Conservation (phyloP, 164 flowering plant genomes). For the Vitis rotundifolia region DNA sequence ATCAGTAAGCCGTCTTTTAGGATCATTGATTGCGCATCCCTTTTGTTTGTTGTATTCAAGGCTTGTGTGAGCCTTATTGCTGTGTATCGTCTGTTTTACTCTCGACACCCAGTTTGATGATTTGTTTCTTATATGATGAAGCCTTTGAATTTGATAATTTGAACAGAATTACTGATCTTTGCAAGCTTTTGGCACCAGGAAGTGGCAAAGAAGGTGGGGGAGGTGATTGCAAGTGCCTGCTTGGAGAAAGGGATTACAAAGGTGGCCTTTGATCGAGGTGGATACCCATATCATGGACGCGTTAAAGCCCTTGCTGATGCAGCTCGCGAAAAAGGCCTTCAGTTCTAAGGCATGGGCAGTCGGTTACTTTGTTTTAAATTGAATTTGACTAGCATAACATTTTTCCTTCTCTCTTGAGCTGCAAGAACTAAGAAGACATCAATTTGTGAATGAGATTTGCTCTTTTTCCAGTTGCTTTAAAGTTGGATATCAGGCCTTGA, state of each 20-base stretch:
- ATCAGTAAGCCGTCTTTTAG: no score
- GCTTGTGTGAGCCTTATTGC: not conserved
- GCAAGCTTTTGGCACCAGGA: conserved; percentile 52
- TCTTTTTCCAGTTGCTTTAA: not conserved
- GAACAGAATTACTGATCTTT: conserved; percentile 2
- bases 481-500: not conserved
- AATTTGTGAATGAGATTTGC: not conserved
- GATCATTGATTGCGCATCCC: not conserved
- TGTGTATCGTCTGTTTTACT: not conserved
- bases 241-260: conserved; percentile 87
- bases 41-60: not conserved
- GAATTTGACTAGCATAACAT: not conserved
- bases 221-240: conserved; percentile 83
- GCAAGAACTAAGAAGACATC: not conserved
- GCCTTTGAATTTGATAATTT: not conserved
- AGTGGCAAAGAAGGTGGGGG: conserved; percentile 87
- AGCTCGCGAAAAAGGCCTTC: conserved; percentile 91
- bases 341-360: conserved; percentile 41
- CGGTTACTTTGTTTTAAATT: conserved; percentile 7
- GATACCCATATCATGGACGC: conserved; percentile 94
- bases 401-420: not conserved
- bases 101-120: not conserved
- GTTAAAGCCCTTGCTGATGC: conserved; percentile 87
- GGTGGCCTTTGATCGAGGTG: conserved; percentile 95
- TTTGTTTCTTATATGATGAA: not conserved